Evolutionary conservation across 1,139 yeast genomes (phyloP).

Genomic region (Blastobotrys niveus): DNA sequence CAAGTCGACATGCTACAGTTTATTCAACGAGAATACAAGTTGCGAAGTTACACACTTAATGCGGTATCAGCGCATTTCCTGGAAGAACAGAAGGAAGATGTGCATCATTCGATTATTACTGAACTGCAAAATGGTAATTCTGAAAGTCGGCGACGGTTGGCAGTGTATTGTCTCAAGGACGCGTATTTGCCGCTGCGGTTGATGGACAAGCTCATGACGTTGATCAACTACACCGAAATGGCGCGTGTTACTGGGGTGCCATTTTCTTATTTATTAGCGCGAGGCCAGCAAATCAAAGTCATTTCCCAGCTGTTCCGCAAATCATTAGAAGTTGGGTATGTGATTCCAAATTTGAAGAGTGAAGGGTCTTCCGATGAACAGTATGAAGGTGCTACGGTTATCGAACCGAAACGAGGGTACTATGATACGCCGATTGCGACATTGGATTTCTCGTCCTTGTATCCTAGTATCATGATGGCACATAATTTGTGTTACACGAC

Average conservation of each 20-base stretch:
- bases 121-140: slow-evolving; percentile 87
- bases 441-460: slow-evolving; percentile 92
- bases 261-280: slow-evolving; percentile 73
- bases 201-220: slow-evolving; percentile 88
- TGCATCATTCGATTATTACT: slow-evolving; percentile 92
- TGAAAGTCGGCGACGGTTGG: slow-evolving; percentile 89
- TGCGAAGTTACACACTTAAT: slow-evolving; percentile 89
- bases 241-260: slow-evolving; percentile 99
- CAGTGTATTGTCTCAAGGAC: slow-evolving; percentile 95
- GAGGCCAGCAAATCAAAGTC: slow-evolving; percentile 98
- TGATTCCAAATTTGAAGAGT: slow-evolving; percentile 82
- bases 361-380: slow-evolving; percentile 81
- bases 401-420: slow-evolving; percentile 92
- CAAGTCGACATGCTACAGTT: slow-evolving; percentile 91
- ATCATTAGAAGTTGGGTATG: slow-evolving; percentile 76
- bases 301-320: slow-evolving; percentile 91
- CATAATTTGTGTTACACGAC: slow-evolving; percentile 97
- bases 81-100: slow-evolving; percentile 97
- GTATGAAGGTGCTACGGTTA: slow-evolving; percentile 98
- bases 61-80: slow-evolving; percentile 93
- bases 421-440: slow-evolving; percentile 98
- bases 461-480: slow-evolving; percentile 99
- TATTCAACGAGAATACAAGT: slow-evolving; percentile 88
- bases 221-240: slow-evolving; percentile 97
- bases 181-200: slow-evolving; percentile 86